Percentiles rank a stretch among this genome's conserved stretches.
Evolutionary conservation across 2,329 filamentous ascomycete species (phyloP).

Genomic region (Colletotrichum endophyticum): DNA sequence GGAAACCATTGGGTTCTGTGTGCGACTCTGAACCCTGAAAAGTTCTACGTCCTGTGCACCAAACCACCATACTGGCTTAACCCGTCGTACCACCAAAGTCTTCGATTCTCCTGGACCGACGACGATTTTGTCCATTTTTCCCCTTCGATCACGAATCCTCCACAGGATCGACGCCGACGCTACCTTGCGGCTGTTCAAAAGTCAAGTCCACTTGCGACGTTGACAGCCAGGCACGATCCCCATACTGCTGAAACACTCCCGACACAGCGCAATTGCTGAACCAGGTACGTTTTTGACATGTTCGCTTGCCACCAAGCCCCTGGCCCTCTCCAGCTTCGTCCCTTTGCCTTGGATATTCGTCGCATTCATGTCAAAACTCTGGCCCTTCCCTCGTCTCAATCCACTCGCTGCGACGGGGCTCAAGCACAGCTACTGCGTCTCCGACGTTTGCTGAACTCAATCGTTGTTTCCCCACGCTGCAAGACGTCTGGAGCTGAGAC

Average conservation of each 20-base stretch:
- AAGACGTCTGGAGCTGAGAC: conserved; percentile 1
- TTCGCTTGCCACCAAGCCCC: not conserved
- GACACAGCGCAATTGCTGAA: conserved; percentile 3
- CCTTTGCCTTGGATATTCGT: not conserved
- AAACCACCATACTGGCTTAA: not conserved
- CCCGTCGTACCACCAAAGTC: not conserved
- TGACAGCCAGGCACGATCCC: not conserved
- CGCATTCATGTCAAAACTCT: not conserved
- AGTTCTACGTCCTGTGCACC: not conserved
- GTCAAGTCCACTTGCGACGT: not conserved
- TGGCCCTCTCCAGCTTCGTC: not conserved
- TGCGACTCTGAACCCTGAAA: conserved; percentile 9
- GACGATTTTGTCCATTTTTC: not conserved
- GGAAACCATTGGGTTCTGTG: conserved; percentile 28
- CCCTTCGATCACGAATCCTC: not conserved
- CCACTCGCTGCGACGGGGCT: conserved; percentile 5
- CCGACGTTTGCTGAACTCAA: conserved; percentile 7
- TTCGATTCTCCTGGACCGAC: not conserved
- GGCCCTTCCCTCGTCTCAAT: not conserved
- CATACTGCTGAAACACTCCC: conserved; percentile 20
- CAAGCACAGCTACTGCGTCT: not conserved
- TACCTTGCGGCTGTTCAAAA: not conserved
- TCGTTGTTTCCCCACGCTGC: not conserved
- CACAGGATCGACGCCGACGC: not conserved
- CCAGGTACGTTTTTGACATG: conserved; percentile 15